Evolutionary conservation across 1,284 basidiomycete genomes (phyloP), one percentile per base, ranked within the genome.

Genomic region (Apiotrichum siamense): DNA sequence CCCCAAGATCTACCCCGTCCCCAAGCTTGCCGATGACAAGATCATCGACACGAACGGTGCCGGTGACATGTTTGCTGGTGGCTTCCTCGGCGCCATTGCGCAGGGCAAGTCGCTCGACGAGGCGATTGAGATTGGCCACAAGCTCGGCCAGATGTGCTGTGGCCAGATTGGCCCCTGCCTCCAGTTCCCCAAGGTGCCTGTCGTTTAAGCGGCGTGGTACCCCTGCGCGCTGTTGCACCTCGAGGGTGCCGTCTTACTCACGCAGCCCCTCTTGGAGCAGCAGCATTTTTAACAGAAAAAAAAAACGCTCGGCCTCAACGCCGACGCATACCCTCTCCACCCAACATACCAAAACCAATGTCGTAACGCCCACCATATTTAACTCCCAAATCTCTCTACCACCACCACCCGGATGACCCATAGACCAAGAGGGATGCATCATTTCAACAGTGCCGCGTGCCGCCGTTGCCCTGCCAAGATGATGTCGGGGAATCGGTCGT

Each of bases 21-120:
- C 78, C 51, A 77, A 81, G 44, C 78, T 97, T 56, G 66, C 75
- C 47, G 78, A 79, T 59, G 80, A 80, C 51, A 71, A 86, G 72
- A 94, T 99, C 64, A 85, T 97, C 53, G 96, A 98, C 75, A 99
- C 96, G 51, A 99, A 98, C 76, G 96, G 90, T 47, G 96, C 96
- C n/a, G 96, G 96, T 47, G 96, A 99, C 73, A 92, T 91, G 46
- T 98, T 98, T 64, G 91, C 92, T n/a, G 96, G 96, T 57, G 96
- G 90, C 43, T 93, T 97, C 79, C 73, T 97, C 44, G 96, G 88
- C 45, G 93, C 87, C 1, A 80, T 84, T 47, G 84, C 91, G 45
- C 74, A 81, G 37, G 92, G 90, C 23, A 97, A 91, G 80, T 76
- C 67, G 40, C 69, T 93, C 44, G 85, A 88, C 37, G 84, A 90